Conservation (phyloP, 306 rosid species). For the Dryas alaskensis region DNA sequence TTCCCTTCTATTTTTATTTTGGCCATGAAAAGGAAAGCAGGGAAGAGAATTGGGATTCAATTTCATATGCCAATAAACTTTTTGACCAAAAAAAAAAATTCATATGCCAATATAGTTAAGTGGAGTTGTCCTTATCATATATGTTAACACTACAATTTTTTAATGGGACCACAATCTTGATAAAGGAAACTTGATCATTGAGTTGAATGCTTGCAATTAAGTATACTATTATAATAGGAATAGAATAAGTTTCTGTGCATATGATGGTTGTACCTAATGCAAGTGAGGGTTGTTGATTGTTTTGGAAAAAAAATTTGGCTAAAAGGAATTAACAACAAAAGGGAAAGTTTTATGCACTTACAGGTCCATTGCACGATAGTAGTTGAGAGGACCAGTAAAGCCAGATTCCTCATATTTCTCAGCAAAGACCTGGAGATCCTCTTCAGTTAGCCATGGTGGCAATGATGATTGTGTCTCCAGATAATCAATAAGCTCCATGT, state of each 20-base stretch:
- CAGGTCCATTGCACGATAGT: constrained; percentile 71
- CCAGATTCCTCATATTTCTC: constrained; percentile 77
- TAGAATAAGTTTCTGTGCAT: background rate
- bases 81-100: background rate
- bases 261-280: constrained; percentile 11
- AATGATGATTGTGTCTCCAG: constrained; percentile 53
- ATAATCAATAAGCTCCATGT: constrained; percentile 68
- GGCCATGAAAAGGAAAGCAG: background rate
- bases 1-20: background rate
- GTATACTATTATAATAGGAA: background rate
- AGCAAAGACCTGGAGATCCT: constrained; percentile 61
- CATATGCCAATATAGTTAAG: background rate
- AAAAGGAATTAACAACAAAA: background rate
- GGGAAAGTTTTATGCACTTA: constrained; percentile 30
- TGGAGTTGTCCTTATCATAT: background rate
- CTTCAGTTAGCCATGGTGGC: constrained; percentile 74
- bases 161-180: background rate
- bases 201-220: too few species aligned
- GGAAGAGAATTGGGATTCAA: background rate
- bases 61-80: too few species aligned
- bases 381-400: constrained; percentile 75
- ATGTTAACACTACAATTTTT: background rate
- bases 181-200: too few species aligned
- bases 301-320: background rate
- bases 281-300: background rate